Base-by-base conservation (phyloP, 257 asterid genomes). In the Forsythia viridissima region DNA sequence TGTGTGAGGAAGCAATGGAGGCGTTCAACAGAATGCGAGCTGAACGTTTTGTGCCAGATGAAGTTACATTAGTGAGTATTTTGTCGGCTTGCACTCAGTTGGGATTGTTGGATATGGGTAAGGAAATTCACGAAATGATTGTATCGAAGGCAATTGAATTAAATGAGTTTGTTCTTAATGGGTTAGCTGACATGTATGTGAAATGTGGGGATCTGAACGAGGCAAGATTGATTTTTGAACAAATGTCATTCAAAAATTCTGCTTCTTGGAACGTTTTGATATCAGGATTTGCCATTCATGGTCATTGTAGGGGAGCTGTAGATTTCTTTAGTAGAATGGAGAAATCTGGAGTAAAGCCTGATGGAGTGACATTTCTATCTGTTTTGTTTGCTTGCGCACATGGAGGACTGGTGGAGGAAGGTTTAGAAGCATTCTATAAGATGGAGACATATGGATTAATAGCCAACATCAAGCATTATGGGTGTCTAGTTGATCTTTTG, bases 31-130 rank as follows among this genome's bases (percentile, higher is more conserved):
- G 79, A 71, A 92, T 94, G 97, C 92, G 73, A 74, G 78, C 11
- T 74, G 91, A 91, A 43, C 88, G 91, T 57, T 88, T 94, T 63
- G 86, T 88, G 75, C 96, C 98, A 3, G 93, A 94, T 73, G 97
- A 94, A 82, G 87, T 92, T 70, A 92, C 98, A 3, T 20, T 88
- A 30, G 89, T 87, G 21, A 89, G 97, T 80, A 88, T 87, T 76
- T 77, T 94, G 71, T 92, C 97, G 8, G 96, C 91, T 76, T 91
- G 97, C 81, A 91, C 97, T 71, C 98, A 90, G 80, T 86, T 89
- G 12, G 93, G 96, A 52, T 84, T 80, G 86, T 59, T 94, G 72
- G 93, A 86, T 71, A 51, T 80, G 36, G 97, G 97, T 41, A 87
- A 82, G 77, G 87, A 86, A 57, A 73, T 94, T 65, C 98, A 94